Conservation (phyloP, 495 filamentous ascomycete species). For the Aspergillus nidulans region DNA sequence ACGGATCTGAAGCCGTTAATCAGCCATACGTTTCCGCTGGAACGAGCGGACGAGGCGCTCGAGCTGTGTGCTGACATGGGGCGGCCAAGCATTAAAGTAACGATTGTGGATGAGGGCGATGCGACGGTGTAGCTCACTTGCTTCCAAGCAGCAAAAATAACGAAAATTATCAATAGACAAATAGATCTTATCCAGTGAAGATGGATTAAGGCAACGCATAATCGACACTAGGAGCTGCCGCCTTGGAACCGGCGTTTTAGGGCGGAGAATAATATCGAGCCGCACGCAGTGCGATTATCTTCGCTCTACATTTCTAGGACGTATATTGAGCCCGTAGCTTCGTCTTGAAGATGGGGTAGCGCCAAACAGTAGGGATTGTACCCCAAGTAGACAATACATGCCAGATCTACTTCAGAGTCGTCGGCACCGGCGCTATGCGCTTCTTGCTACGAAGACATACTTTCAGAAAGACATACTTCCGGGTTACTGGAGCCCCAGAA, state of each 20-base stretch:
- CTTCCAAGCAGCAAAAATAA: no score
- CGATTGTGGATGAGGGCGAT: constrained; percentile 50
- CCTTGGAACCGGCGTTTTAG: no score
- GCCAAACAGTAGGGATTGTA: not conserved
- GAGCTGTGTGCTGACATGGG: constrained; percentile 44
- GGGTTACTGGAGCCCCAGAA: constrained; percentile 30
- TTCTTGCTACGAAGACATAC: constrained; percentile 56
- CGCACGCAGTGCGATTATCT: no score
- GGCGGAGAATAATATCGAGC: no score
- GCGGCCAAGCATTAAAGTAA: constrained; percentile 54
- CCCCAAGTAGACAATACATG: not conserved
- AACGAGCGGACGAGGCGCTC: constrained; percentile 52
- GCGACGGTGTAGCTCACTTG: not conserved
- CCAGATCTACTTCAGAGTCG: no score
- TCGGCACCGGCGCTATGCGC: constrained; percentile 39
- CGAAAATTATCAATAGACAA: no score
- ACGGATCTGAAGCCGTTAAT: constrained; percentile 57
- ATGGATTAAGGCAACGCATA: no score
- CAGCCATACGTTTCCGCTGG: constrained; percentile 62
- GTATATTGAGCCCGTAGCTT: no score
- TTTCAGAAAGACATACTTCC: no score
- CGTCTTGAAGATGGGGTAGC: not conserved
- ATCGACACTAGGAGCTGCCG: no score
- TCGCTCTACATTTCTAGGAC: no score
- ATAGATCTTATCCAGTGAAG: no score